Conservation (phyloP, 177 flowering plant genomes). For the Vitis hybrid region DNA sequence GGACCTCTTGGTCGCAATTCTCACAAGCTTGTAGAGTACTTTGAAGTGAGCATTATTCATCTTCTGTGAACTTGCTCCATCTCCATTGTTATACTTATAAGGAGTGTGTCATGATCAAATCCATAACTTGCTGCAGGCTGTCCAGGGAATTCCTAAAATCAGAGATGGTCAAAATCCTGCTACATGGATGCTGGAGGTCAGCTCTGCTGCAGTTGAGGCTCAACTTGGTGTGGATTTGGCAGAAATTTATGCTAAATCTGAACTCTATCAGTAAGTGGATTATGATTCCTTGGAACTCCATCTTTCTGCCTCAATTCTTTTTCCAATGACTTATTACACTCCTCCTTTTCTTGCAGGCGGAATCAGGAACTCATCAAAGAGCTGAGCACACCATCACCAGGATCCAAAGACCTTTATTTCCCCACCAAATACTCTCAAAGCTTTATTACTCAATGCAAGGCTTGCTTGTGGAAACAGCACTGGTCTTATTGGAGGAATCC, state of each 20-base stretch:
- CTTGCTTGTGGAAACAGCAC: slow-evolving; percentile 63
- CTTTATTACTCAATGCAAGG: slow-evolving; percentile 48
- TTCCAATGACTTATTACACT: too few relatives aligned
- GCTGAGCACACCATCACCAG: slow-evolving; percentile 47
- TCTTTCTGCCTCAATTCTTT: background rate
- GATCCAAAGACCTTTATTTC: slow-evolving; percentile 54
- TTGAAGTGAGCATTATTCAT: slow-evolving; percentile 49
- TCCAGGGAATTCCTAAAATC: slow-evolving; percentile 56
- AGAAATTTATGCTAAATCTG: slow-evolving; percentile 48
- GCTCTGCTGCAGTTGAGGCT: slow-evolving; percentile 43
- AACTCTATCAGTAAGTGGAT: slow-evolving; percentile 42
- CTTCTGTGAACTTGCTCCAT: background rate
- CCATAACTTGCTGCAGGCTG: slow-evolving; percentile 30
- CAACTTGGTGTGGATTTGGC: slow-evolving; percentile 57
- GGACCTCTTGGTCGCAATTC: slow-evolving; percentile 74
- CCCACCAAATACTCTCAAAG: too few relatives aligned
- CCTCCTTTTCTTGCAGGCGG: slow-evolving; percentile 19
- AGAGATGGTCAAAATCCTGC: slow-evolving; percentile 64
- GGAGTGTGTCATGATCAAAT: background rate
- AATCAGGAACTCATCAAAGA: slow-evolving; percentile 54
- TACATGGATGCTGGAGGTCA: slow-evolving; percentile 76
- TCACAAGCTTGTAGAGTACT: slow-evolving; percentile 67
- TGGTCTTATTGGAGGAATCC: slow-evolving; percentile 69
- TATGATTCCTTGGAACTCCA: too few relatives aligned
- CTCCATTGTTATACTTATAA: background rate